Base-by-base conservation (phyloP, 1,284 basidiomycete genomes). In the Ustilago hordei region DNA sequence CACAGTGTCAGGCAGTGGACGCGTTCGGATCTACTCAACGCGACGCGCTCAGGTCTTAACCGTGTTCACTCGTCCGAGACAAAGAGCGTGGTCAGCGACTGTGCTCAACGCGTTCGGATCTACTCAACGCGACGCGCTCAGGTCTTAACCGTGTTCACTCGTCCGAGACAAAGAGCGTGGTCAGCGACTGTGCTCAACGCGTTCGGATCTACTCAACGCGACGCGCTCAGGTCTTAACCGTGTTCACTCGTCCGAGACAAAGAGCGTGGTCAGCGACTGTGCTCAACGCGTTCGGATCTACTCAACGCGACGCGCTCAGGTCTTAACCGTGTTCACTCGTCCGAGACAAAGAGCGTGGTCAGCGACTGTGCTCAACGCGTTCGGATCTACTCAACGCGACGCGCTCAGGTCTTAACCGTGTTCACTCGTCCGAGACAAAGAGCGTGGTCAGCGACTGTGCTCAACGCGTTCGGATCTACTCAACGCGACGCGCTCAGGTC, bases 111-210 rank as follows among this genome's bases (percentile, higher is more conserved):
- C 45, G 23, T 48, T 48, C 15, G 13, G 11, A 15, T 7, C 8
- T 45, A 58, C 12, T 58, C 56, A 48, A 58, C 56, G 56, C 56
- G 56, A 58, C 56, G 56, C 56, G 56, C 43, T 48, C n/a, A 17
- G 3, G 23, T 4, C n/a, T 50, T 17, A 32, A 28, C 31, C n/a
- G 4, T 11, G 12, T 9, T 23, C 48, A 31, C 48, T 50, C 48
- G 48, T 50, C 48, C 48, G 48, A 50, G 48, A 13, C 11, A 6
- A 7, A 45, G 13, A 19, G n/a, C 43, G 43, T n/a, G 15, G n/a
- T 28, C 9, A 5, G 45, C 23, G 45, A 8, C 19, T 28, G 28
- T 7, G 19, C 45, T 45, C n/a, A n/a, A 23, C 7, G n/a, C 45
- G 41, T 45, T 58, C 23, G 13, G 11, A 15, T 7, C 8, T 45